Conservation (phyloP, 495 filamentous ascomycete species). For the Antarctomyces pellizariae region DNA sequence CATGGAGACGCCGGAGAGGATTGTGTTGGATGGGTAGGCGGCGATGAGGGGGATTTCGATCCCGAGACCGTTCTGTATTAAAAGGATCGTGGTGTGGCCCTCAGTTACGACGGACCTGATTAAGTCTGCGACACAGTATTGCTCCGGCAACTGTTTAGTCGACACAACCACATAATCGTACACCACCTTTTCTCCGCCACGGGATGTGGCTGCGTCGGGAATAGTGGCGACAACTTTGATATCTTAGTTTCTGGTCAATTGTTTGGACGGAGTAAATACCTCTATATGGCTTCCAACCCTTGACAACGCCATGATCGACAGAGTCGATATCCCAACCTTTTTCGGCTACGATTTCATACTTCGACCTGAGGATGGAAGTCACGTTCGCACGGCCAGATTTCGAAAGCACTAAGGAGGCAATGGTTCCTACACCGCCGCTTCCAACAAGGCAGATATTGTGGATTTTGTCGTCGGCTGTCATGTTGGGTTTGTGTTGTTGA, state of each 20-base stretch:
- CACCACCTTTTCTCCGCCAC: constrained; percentile 2
- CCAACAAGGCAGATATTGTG: constrained; percentile 17
- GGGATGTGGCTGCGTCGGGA: constrained; percentile 16
- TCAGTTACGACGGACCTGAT: constrained; percentile 25
- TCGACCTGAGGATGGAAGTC: constrained; percentile 17
- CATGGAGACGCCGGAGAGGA: constrained; percentile 28
- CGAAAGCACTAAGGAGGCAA: constrained; percentile 18
- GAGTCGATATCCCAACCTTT: constrained; percentile 15
- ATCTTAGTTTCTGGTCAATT: constrained; percentile 5
- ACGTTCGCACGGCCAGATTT: constrained; percentile 11
- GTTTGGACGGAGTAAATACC: constrained; percentile 1
- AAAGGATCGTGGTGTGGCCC: constrained; percentile 24
- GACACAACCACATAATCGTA: constrained; percentile 29
- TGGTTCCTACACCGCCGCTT: constrained; percentile 17
- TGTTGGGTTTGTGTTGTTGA: too few relatives aligned
- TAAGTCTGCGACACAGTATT: constrained; percentile 15
- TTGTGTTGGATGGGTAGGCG: constrained; percentile 24
- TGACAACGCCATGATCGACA: constrained; percentile 13
- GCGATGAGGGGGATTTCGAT: constrained; percentile 31
- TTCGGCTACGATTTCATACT: constrained; percentile 12
- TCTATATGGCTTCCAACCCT: constrained; percentile 12
- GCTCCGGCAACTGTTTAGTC: constrained; percentile 26
- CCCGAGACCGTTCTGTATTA: constrained; percentile 40
- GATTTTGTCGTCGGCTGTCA: too few relatives aligned
- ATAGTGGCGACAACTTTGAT: constrained; percentile 17